Evolutionary conservation across 257 asterid genomes (phyloP).

Genomic region (Rhazya stricta): DNA sequence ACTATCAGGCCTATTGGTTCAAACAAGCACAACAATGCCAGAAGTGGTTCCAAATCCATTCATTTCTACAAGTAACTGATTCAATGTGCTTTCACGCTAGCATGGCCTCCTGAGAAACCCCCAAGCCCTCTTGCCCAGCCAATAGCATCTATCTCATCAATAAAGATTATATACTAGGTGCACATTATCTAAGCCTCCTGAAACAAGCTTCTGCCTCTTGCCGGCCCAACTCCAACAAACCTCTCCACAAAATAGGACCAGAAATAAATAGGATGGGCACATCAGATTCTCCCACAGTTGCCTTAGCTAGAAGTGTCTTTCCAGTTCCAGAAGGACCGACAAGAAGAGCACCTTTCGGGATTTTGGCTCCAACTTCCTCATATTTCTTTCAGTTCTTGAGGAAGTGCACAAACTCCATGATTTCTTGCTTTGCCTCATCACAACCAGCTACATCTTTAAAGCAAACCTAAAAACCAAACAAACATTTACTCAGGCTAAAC

Average conservation of each 20-base stretch:
- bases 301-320: slow-evolving; percentile 88
- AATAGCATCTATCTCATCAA: slow-evolving; percentile 88
- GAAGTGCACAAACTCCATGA: slow-evolving; percentile 95
- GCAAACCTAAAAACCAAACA: slow-evolving; percentile 42
- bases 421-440: slow-evolving; percentile 93
- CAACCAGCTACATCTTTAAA: slow-evolving; percentile 97
- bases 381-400: slow-evolving; percentile 84
- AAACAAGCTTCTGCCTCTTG: slow-evolving; percentile 79
- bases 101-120: slow-evolving; percentile 48
- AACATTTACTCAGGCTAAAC: slow-evolving; percentile 3
- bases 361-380: slow-evolving; percentile 77
- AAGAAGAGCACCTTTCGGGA: slow-evolving; percentile 87
- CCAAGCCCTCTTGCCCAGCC: slow-evolving; percentile 84
- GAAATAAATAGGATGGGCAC: slow-evolving; percentile 85
- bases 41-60: slow-evolving; percentile 87
- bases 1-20: slow-evolving; percentile 84
- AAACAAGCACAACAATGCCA: slow-evolving; percentile 89
- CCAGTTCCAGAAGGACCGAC: slow-evolving; percentile 98
- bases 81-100: slow-evolving; percentile 78
- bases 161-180: slow-evolving; percentile 87
- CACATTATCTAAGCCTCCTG: slow-evolving; percentile 85
- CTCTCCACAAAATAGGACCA: slow-evolving; percentile 81
- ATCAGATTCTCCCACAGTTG: slow-evolving; percentile 89
- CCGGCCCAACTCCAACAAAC: slow-evolving; percentile 91
- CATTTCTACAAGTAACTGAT: slow-evolving; percentile 94